Percentiles rank a stretch among this genome's conserved stretches.
Evolutionary conservation across 345 rosid species (phyloP).

Genomic region (Heritiera fomes): DNA sequence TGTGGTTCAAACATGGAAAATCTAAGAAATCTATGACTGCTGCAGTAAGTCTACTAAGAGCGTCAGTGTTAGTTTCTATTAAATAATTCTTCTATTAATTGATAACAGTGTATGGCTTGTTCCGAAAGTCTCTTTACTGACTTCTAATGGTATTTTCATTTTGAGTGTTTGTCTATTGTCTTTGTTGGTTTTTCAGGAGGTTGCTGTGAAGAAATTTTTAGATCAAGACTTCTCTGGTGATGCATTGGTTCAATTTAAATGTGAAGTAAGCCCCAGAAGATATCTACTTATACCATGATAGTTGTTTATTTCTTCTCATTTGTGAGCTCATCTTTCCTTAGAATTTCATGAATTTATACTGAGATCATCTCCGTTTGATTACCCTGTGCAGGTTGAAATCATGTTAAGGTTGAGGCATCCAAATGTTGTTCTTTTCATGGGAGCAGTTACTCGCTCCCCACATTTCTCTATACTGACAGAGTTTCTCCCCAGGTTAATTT

Average conservation of each 20-base stretch:
- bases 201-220: slow-evolving; percentile 93
- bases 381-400: slow-evolving; percentile 69
- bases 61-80: neutral
- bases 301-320: slow-evolving; percentile 10
- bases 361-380: slow-evolving; percentile 17
- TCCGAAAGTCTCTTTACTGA: slow-evolving; percentile 14
- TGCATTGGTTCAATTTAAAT: slow-evolving; percentile 82
- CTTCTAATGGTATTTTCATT: slow-evolving; percentile 1
- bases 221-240: slow-evolving; percentile 94
- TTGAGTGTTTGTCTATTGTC: neutral
- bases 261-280: slow-evolving; percentile 61
- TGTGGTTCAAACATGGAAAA: slow-evolving; percentile 22
- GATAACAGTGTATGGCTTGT: slow-evolving; percentile 13
- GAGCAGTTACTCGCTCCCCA: slow-evolving; percentile 90
- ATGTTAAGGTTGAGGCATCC: slow-evolving; percentile 97
- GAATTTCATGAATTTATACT: slow-evolving; percentile 11
- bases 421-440: slow-evolving; percentile 98
- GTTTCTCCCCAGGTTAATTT: slow-evolving; percentile 82
- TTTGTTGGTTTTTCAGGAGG: slow-evolving; percentile 64
- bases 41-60: neutral
- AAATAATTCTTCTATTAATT: neutral
- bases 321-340: slow-evolving; percentile 14
- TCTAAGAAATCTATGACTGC: neutral
- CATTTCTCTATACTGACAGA: slow-evolving; percentile 94
- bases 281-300: neutral